Evolutionary conservation across 163 green algal genomes (phyloP).

Genomic region (Scenedesmus sp.): DNA sequence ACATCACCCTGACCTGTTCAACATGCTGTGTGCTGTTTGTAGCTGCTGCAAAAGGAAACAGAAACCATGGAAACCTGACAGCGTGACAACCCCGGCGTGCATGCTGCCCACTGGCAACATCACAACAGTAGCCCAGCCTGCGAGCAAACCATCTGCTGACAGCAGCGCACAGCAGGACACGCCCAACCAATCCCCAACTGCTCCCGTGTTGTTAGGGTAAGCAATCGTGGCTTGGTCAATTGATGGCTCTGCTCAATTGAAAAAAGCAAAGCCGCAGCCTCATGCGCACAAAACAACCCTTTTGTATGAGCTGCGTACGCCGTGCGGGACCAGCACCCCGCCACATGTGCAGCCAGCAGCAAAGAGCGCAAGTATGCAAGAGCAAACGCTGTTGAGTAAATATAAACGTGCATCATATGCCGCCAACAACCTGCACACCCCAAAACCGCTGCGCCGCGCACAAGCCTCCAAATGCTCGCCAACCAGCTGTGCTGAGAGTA

Average conservation of each 20-base stretch:
- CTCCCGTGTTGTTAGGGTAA: background rate
- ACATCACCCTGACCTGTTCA: background rate
- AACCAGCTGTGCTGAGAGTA: background rate
- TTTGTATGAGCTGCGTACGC: background rate
- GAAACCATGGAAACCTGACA: background rate
- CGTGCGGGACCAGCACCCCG: background rate
- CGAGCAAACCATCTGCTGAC: background rate
- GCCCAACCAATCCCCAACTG: background rate
- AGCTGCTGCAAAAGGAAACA: background rate
- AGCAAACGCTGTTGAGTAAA: background rate
- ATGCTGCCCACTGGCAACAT: background rate
- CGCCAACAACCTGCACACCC: background rate
- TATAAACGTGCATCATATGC: background rate
- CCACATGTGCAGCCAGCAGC: background rate
- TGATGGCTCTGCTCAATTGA: background rate
- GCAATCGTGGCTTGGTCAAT: background rate
- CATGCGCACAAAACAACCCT: background rate
- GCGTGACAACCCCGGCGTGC: background rate
- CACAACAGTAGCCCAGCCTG: background rate
- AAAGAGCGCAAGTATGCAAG: background rate
- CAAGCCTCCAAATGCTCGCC: background rate
- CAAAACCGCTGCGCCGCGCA: background rate
- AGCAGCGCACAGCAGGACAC: background rate
- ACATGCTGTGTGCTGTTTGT: background rate
- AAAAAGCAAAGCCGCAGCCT: no score